These are phyloP conservation scores for Cephalotrichum gorgonifer DNA, from an alignment of 2,329 filamentous ascomycete genomes.

Conservation along the genomic window DNA sequence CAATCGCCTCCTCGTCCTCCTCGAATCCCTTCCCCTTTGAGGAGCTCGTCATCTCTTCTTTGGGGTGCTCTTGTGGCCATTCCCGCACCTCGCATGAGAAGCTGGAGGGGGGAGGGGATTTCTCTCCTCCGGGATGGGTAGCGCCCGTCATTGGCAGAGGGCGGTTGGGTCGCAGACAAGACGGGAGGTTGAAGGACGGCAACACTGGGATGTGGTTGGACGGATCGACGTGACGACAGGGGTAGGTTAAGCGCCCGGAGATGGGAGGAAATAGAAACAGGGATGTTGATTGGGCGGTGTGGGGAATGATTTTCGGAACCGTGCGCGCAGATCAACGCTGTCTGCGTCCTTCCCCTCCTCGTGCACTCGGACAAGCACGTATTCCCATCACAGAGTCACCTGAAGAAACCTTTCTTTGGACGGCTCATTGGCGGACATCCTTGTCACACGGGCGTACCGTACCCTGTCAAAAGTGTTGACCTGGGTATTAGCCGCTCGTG, in stretches of 20 bases:
- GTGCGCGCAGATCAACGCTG: background rate
- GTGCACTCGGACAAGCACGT: background rate
- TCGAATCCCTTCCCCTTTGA: background rate
- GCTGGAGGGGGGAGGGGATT: background rate
- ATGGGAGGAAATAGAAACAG: slow-evolving; percentile 1
- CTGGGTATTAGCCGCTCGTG: background rate
- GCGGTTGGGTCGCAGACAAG: slow-evolving; percentile 1
- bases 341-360: background rate
- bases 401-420: background rate
- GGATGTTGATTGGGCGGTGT: slow-evolving; percentile 2
- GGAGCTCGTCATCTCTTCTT: background rate
- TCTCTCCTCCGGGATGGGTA: background rate
- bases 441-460: background rate
- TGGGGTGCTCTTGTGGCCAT: background rate
- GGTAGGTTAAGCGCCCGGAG: slow-evolving; percentile 5
- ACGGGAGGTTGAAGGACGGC: slow-evolving; percentile 1
- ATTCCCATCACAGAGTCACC: background rate
- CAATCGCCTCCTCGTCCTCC: background rate
- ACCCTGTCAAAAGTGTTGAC: too few relatives aligned
- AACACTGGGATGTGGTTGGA: slow-evolving; percentile 3
- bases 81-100: background rate
- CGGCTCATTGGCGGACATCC: background rate
- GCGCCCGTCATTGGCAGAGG: slow-evolving; percentile 1
- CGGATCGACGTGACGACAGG: slow-evolving; percentile 5
- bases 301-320: background rate